Conservation (phyloP, 495 filamentous ascomycete species). For the Pseudoneurospora amorphoporcata region DNA sequence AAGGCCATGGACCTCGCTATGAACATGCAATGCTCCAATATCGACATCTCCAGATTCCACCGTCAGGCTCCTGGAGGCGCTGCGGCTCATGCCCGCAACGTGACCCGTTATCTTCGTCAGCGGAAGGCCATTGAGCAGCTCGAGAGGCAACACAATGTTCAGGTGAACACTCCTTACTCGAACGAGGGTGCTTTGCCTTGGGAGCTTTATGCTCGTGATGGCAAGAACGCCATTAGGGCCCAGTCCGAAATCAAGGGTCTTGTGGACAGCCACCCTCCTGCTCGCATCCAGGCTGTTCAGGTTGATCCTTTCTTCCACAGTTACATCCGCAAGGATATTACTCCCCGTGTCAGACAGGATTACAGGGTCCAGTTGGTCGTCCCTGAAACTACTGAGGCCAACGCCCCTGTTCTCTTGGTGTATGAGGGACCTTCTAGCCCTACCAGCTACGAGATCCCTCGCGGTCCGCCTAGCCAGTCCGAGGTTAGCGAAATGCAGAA, state of each 20-base stretch:
- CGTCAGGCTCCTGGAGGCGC: conserved; percentile 60
- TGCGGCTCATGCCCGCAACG: conserved; percentile 65
- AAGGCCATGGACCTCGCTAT: conserved; percentile 73
- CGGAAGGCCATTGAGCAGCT: conserved; percentile 67
- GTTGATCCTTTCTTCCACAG: conserved; percentile 84
- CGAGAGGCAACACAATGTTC: conserved; percentile 64
- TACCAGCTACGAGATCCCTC: conserved; percentile 57
- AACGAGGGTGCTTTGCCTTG: conserved; percentile 56
- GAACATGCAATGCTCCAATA: conserved; percentile 65
- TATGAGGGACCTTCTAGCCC: conserved; percentile 60
- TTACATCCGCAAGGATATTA: conserved; percentile 55
- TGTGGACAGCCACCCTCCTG: conserved; percentile 69
- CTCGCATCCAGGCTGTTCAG: conserved; percentile 54
- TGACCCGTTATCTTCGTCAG: conserved; percentile 74
- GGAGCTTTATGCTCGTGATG: conserved; percentile 77
- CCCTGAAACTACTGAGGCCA: conserved; percentile 50
- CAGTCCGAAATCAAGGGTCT: conserved; percentile 72
- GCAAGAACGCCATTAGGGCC: conserved; percentile 71
- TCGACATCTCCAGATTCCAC: conserved; percentile 70
- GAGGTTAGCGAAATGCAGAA: conserved; percentile 36
- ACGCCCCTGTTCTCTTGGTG: conserved; percentile 64
- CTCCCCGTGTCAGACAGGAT: conserved; percentile 53
- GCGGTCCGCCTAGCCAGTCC: conserved; percentile 31
- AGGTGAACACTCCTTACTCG: conserved; percentile 64
- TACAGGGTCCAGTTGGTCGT: conserved; percentile 73